Evolutionary conservation across 495 filamentous ascomycete genomes (phyloP).

Genomic region (Evernia prunastri): DNA sequence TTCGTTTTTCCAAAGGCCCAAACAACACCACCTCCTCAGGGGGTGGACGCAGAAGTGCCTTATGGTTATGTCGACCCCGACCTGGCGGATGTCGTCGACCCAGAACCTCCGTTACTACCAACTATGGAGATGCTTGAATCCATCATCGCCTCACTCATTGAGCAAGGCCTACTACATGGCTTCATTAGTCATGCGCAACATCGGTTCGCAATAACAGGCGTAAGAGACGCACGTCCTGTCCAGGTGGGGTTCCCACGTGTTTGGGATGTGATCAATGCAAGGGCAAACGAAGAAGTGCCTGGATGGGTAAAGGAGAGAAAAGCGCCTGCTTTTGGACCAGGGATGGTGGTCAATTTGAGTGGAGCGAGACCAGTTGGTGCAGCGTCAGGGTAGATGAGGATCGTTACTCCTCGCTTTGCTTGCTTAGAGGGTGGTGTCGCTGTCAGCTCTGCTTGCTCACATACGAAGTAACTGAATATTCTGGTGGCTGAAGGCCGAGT

Average conservation of each 20-base stretch:
- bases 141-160: slow-evolving; percentile 66
- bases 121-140: slow-evolving; percentile 64
- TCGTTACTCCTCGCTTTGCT: neutral
- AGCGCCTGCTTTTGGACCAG: slow-evolving; percentile 32
- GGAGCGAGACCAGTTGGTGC: slow-evolving; percentile 48
- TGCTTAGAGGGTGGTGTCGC: neutral
- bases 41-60: slow-evolving; percentile 8
- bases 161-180: slow-evolving; percentile 77
- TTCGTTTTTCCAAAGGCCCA: slow-evolving; percentile 23
- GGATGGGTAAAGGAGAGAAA: slow-evolving; percentile 47
- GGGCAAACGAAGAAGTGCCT: slow-evolving; percentile 44
- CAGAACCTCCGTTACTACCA: slow-evolving; percentile 21
- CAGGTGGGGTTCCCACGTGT: slow-evolving; percentile 57
- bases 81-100: slow-evolving; percentile 30
- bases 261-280: slow-evolving; percentile 49
- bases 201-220: slow-evolving; percentile 76
- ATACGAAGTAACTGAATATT: neutral
- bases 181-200: slow-evolving; percentile 72
- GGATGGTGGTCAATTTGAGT: slow-evolving; percentile 46
- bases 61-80: slow-evolving; percentile 39
- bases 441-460: neutral
- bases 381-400: neutral
- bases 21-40: neutral
- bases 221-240: slow-evolving; percentile 55
- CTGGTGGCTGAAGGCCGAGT: neutral